Base-by-base conservation (phyloP, 2,329 filamentous ascomycete genomes). In the Ophiocordyceps camponoti-floridani region DNA sequence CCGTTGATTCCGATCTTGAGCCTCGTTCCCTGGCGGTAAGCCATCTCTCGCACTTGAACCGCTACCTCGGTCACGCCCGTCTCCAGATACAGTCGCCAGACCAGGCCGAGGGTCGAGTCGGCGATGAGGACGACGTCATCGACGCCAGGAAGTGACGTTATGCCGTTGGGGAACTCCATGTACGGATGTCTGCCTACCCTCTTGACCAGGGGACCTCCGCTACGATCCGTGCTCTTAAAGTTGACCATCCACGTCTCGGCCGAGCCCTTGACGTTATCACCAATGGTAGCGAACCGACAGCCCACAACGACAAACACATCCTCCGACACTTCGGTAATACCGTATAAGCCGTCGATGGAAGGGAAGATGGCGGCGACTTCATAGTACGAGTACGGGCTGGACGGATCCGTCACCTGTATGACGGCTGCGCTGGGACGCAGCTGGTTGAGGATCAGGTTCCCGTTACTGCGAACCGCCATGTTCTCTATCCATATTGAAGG, bases 381-480 rank as follows among this genome's bases (percentile, higher is more conserved):
- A 27, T 31, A 33, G 13, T 43, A 43, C 9, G 47, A 33, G 1
- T 38, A 38, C 8, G 3, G 7, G 35, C 26, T 38, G 27, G 19
- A 26, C 13, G 47, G 45, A 3, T 37, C 28, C 3, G 35, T 5
- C 2, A 48, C 19, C 13, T 44, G 28, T 18, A 44, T 41, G 7
- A 48, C 16, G 3, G 47, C 41, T 5, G 43, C 47, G 1, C 43
- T 42, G 16, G 47, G 47, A 8, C 31, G 19, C 7, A 43, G 31
- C 1, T 43, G 44, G 16, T 43, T 48, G 35, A 46, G 27, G 13
- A 48, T 45, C 10, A 48, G 40, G 12, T 48, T 37, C 14, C 47
- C 45, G 35, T 48, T 48, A 13, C 5, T 23, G 11, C 47, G 43
- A 12, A 46, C 45, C 5, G 47, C 47, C 13, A 48, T 43, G 37